Percentiles rank a stretch among this genome's conserved stretches.
phyloP scores from a whole-genome alignment of 2,329 filamentous ascomycete genomes.

The Fusarium napiforme region DNA sequence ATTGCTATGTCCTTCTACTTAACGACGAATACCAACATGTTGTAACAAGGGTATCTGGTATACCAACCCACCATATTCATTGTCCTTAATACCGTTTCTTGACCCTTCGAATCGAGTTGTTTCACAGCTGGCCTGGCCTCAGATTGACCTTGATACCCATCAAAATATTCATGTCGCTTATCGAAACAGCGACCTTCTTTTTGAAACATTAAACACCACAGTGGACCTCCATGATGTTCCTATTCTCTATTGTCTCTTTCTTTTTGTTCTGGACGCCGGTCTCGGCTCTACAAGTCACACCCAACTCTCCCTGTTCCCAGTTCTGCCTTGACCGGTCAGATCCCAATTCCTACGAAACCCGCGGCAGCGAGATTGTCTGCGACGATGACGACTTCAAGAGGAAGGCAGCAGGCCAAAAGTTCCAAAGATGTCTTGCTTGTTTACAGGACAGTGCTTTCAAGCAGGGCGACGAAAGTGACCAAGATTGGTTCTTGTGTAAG shows the following conservation, averaged over 20 bases:
- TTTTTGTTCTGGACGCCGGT: slow-evolving; percentile 30
- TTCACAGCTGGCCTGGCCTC: slow-evolving; percentile 37
- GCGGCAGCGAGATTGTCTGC: slow-evolving; percentile 60
- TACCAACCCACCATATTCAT: slow-evolving; percentile 2
- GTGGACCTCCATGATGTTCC: slow-evolving; percentile 3
- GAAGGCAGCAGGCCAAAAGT: slow-evolving; percentile 55
- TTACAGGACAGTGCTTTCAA: slow-evolving; percentile 62
- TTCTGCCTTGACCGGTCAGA: slow-evolving; percentile 60
- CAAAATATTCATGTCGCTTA: neutral
- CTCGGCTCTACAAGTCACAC: slow-evolving; percentile 61
- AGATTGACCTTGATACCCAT: slow-evolving; percentile 1
- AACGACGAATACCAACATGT: slow-evolving; percentile 1
- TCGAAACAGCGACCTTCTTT: slow-evolving; percentile 7
- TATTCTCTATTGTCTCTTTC: slow-evolving; percentile 7
- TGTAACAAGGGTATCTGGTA: slow-evolving; percentile 29
- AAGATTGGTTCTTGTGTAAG: slow-evolving; percentile 68
- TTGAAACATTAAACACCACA: slow-evolving; percentile 8
- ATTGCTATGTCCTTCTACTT: neutral
- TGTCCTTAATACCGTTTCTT: neutral
- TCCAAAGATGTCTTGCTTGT: slow-evolving; percentile 62
- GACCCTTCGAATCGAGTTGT: slow-evolving; percentile 10
- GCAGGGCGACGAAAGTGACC: slow-evolving; percentile 61
- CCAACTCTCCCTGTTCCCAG: slow-evolving; percentile 65
- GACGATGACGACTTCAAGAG: slow-evolving; percentile 56
- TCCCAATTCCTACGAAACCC: slow-evolving; percentile 58